These are phyloP conservation scores for Blumeriella jaapii DNA, from an alignment of 2,329 filamentous ascomycete genomes.

Conservation along the genomic window DNA sequence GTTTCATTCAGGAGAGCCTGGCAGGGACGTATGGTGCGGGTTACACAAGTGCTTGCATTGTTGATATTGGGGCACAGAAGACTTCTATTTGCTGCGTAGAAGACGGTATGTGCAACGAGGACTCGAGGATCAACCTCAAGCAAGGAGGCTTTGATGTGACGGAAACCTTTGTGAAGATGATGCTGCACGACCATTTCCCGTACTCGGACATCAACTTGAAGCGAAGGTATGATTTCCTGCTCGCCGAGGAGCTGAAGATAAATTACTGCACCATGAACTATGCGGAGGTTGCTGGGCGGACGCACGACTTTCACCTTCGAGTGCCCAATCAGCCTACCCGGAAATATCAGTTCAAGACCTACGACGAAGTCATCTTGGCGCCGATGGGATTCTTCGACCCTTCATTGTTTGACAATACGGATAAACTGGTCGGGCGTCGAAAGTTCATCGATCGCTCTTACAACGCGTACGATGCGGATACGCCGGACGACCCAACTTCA, in stretches of 20 bases:
- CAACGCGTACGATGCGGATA: conserved; percentile 82
- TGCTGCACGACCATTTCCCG: conserved; percentile 91
- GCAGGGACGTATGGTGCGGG: conserved; percentile 92
- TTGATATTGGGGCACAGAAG: conserved; percentile 94
- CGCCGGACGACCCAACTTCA: conserved; percentile 80
- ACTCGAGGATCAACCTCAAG: conserved; percentile 90
- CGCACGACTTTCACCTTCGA: conserved; percentile 82
- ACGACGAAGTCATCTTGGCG: conserved; percentile 90
- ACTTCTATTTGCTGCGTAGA: conserved; percentile 96
- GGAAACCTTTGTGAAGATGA: conserved; percentile 93
- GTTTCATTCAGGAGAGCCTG: conserved; percentile 92
- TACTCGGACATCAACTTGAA: conserved; percentile 90
- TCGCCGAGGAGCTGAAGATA: conserved; percentile 92
- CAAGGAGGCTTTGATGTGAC: conserved; percentile 89
- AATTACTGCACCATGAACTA: conserved; percentile 89
- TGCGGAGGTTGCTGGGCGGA: conserved; percentile 76
- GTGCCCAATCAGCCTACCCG: conserved; percentile 78
- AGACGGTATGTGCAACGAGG: conserved; percentile 87
- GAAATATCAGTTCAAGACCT: conserved; percentile 94
- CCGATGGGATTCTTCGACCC: conserved; percentile 93
- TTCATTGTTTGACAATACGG: conserved; percentile 68
- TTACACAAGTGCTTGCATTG: conserved; percentile 86
- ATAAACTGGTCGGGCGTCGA: conserved; percentile 68
- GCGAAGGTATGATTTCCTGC: conserved; percentile 79
- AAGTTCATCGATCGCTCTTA: conserved; percentile 79